Base-by-base conservation (phyloP, 1,284 basidiomycete genomes). In the Pseudomicrostroma phylloplanum region DNA sequence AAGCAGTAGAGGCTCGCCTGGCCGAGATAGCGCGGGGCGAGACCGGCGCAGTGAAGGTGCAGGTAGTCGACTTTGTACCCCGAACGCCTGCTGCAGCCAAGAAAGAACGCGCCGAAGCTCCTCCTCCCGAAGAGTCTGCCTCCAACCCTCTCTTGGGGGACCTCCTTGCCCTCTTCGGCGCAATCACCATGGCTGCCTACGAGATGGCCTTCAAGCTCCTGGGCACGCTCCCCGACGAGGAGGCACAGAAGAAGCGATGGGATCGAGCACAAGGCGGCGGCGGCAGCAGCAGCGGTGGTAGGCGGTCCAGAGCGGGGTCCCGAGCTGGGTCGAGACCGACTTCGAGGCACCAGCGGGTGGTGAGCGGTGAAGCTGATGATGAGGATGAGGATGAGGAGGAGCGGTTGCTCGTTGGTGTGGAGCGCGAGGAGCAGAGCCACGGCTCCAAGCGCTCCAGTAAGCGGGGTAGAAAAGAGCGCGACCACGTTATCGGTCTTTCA, bases 181-280 rank as follows among this genome's bases (percentile, higher is more conserved):
- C 76, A 8, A 66, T 79, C 1, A 76, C 73, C 4, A 78, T 78
- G 76, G 77, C 76, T 2, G 73, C 69, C 0, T 79, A 78, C 61
- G 77, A 79, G 57, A 70, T 78, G 61, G 62, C 70, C 1, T 79
- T 78, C 65, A 74, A 75, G 59, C 63, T 77, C 9, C 65, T 78
- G 19, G 74, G 71, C 11, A 73, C 68, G n/a, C 62, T 77, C 0
- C 74, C 76, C 0, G 74, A 75, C 30, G 71, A 75, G 55, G 57
- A 56, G 15, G 56, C 4, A 1, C 63, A 64, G 58, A 36, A 23
- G 15, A 56, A 59, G 15, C 23, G 61, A 25, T 64, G 55, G 41
- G 63, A 58, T 30, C 13, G 30, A 36, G 30, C 30, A 9, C 30
- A 36, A 9, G 30, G 30, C 30, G 25, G 30, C 9, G 30, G 30